Conservation (phyloP, 345 rosid species). For the Sisymbrium irio region DNA sequence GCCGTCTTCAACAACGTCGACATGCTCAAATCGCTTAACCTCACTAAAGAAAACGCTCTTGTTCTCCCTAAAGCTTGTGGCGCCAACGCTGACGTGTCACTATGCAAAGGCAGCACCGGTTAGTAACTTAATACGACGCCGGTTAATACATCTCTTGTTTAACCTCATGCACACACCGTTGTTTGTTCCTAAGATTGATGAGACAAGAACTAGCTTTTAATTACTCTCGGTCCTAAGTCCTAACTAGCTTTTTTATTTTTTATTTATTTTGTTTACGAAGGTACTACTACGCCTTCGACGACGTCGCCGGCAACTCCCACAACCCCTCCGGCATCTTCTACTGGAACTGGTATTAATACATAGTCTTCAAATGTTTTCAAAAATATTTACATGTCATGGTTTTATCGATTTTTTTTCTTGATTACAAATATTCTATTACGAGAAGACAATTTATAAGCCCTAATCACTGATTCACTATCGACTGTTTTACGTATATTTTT, state of each 20-base stretch:
- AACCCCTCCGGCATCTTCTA: conserved; percentile 31
- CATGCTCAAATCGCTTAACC: conserved; percentile 37
- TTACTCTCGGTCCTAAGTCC: too few relatives aligned
- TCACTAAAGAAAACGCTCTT: conserved; percentile 48
- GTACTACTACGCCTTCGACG: conserved; percentile 24
- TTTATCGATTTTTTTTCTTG: background rate
- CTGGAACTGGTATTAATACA: conserved; percentile 24
- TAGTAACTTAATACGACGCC: background rate
- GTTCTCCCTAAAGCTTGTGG: conserved; percentile 56
- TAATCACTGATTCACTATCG: background rate
- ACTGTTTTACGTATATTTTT: background rate
- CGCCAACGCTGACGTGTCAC: conserved; percentile 39
- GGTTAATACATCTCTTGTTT: background rate
- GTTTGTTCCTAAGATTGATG: background rate
- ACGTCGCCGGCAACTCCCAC: conserved; percentile 22
- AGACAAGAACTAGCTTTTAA: background rate
- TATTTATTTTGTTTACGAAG: conserved; percentile 7
- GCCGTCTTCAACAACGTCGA: conserved; percentile 37
- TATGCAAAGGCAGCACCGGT: conserved; percentile 41
- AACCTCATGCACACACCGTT: background rate
- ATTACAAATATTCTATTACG: too few relatives aligned
- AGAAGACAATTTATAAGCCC: background rate
- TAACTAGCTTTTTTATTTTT: too few relatives aligned
- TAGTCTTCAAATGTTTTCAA: background rate
- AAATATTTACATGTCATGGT: background rate